These are phyloP conservation scores for Pleurotus tuber-regium DNA, from an alignment of 768 basidiomycete genomes.

Conservation along the genomic window DNA sequence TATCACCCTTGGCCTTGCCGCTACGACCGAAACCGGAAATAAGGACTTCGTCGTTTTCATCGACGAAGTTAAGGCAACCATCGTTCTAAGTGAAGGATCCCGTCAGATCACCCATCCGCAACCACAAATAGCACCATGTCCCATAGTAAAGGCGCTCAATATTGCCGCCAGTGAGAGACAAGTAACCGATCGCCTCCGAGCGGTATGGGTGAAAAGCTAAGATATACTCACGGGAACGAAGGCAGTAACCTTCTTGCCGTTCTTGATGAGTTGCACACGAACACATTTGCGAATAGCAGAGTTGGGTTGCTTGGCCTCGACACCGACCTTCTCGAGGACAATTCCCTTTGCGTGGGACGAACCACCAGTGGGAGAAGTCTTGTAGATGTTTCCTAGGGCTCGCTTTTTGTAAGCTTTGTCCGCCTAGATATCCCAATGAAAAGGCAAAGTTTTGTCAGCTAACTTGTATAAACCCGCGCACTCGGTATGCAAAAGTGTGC, in stretches of 20 bases:
- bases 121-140: not conserved
- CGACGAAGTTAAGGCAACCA: slow-evolving; percentile 97
- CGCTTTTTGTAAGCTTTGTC: slow-evolving; percentile 99
- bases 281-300: slow-evolving; percentile 99
- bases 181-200: not conserved
- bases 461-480: not conserved
- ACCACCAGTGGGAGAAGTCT: slow-evolving; percentile 98
- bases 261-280: slow-evolving; percentile 99
- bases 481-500: too few species aligned
- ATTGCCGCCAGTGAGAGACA: not conserved
- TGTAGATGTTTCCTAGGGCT: slow-evolving; percentile 98
- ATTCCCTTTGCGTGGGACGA: slow-evolving; percentile 99
- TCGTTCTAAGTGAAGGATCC: slow-evolving; percentile 60
- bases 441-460: not conserved
- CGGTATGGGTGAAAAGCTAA: not conserved
- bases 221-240: slow-evolving; percentile 86
- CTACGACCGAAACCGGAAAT: slow-evolving; percentile 99
- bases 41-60: slow-evolving; percentile 99
- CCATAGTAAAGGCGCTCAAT: not conserved
- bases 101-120: not conserved
- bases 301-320: slow-evolving; percentile 99
- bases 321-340: slow-evolving; percentile 99
- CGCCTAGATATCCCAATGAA: slow-evolving; percentile 52
- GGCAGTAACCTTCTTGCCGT: slow-evolving; percentile 99
- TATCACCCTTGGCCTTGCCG: slow-evolving; percentile 99